These are phyloP conservation scores for Amphicarpaea edgeworthii DNA, from an alignment of 306 rosid genomes.

Conservation along the genomic window DNA sequence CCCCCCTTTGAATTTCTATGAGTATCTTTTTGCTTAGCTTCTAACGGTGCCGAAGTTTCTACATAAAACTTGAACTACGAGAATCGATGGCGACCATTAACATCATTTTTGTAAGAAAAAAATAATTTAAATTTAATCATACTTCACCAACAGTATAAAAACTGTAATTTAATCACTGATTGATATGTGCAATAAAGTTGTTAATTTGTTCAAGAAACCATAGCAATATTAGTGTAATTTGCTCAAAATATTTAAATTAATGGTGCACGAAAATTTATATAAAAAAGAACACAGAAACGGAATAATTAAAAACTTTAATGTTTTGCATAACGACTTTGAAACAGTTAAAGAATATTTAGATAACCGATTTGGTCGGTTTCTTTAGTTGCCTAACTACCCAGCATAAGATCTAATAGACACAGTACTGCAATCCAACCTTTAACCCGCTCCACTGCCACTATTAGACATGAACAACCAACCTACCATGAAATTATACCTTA, in stretches of 20 bases:
- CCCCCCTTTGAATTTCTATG: background rate
- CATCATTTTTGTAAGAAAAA: slow-evolving; percentile 9
- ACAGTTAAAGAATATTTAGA: slow-evolving; percentile 7
- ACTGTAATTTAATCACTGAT: background rate
- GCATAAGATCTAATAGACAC: background rate
- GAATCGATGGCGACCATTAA: background rate
- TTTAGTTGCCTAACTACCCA: slow-evolving; percentile 24
- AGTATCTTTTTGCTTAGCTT: background rate
- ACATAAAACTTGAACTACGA: background rate
- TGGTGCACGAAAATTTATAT: background rate
- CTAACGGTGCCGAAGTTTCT: background rate
- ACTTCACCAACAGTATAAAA: background rate
- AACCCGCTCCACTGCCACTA: background rate
- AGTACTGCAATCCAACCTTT: background rate
- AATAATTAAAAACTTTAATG: background rate
- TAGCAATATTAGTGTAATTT: background rate
- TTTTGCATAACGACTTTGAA: slow-evolving; percentile 11
- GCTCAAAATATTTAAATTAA: background rate
- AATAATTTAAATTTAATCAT: background rate
- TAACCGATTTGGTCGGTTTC: slow-evolving; percentile 20
- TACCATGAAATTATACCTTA: slow-evolving; percentile 25
- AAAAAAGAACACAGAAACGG: background rate
- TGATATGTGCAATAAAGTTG: too few relatives aligned
- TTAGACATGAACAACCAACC: background rate
- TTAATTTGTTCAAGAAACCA: background rate